phyloP scores from a whole-genome alignment of 441 rosid species.

The Erodium texanum region DNA sequence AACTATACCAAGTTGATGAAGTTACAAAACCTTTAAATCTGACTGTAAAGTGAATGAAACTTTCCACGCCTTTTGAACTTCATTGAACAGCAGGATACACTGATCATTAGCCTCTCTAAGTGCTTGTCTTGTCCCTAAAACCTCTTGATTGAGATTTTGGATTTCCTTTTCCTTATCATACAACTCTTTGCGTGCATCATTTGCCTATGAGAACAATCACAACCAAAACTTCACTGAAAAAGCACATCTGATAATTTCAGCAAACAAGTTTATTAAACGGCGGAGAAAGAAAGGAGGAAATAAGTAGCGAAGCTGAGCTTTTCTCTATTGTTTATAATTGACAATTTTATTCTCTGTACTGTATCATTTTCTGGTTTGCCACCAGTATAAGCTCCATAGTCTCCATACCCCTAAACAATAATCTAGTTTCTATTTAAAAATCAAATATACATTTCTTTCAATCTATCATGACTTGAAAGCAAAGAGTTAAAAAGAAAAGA shows the following conservation, averaged over 20 bases:
- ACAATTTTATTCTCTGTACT: background rate
- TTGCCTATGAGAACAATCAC: constrained; percentile 50
- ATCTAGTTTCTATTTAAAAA: background rate
- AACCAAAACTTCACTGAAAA: constrained; percentile 12
- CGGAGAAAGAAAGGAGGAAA: background rate
- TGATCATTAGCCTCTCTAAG: constrained; percentile 91
- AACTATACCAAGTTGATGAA: constrained; percentile 22
- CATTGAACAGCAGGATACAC: constrained; percentile 82
- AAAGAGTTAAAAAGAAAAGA: background rate
- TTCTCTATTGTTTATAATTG: background rate
- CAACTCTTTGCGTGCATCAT: constrained; percentile 85
- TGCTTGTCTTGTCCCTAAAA: constrained; percentile 59
- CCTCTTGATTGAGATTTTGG: constrained; percentile 77
- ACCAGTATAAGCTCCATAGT: background rate
- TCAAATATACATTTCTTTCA: background rate
- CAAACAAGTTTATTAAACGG: background rate
- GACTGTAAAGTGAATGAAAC: constrained; percentile 85
- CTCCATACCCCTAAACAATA: background rate
- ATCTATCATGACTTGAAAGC: background rate
- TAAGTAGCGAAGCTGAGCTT: background rate
- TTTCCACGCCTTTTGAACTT: constrained; percentile 99
- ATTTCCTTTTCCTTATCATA: constrained; percentile 79
- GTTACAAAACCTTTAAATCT: constrained; percentile 72
- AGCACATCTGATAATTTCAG: background rate
- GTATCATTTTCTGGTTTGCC: background rate